A percentile compares a stretch with the other conserved stretches of the same genome.
Conservation (phyloP, 352 stramenopile species). For the Globisporangium perplexum region DNA sequence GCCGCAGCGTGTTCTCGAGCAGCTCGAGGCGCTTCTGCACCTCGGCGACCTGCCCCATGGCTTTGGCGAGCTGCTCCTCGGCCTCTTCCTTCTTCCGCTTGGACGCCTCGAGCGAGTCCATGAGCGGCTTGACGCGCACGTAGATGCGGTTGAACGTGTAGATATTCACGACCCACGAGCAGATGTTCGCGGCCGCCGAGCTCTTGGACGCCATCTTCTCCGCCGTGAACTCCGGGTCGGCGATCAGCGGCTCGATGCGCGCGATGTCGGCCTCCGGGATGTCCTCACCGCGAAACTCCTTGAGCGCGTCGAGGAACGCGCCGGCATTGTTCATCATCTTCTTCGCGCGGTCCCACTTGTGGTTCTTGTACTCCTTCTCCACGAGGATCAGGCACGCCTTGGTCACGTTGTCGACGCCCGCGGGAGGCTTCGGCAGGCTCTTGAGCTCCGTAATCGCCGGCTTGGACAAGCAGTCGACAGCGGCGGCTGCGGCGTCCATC, state of each 20-base stretch:
- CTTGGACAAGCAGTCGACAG: slow-evolving; percentile 97
- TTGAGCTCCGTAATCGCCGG: slow-evolving; percentile 96
- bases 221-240: slow-evolving; percentile 91
- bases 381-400: slow-evolving; percentile 96
- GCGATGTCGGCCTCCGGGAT: slow-evolving; percentile 94
- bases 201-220: slow-evolving; percentile 98
- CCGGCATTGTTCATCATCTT: slow-evolving; percentile 99
- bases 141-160: slow-evolving; percentile 99
- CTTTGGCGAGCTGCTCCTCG: slow-evolving; percentile 88
- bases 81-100: slow-evolving; percentile 92
- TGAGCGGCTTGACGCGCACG: slow-evolving; percentile 97
- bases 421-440: slow-evolving; percentile 93
- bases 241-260: slow-evolving; percentile 89
- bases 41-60: slow-evolving; percentile 91
- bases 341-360: slow-evolving; percentile 98
- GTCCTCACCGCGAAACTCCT: slow-evolving; percentile 92
- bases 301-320: slow-evolving; percentile 91
- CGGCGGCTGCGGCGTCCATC: slow-evolving; percentile 94
- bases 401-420: slow-evolving; percentile 95
- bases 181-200: slow-evolving; percentile 95
- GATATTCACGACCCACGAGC: slow-evolving; percentile 97
- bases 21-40: slow-evolving; percentile 90
- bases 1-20: slow-evolving; percentile 92
- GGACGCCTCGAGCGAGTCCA: slow-evolving; percentile 95
- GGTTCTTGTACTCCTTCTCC: slow-evolving; percentile 98